These are phyloP conservation scores for Picea glauca DNA, from an alignment of 75 land plant genomes.

Conservation along the genomic window DNA sequence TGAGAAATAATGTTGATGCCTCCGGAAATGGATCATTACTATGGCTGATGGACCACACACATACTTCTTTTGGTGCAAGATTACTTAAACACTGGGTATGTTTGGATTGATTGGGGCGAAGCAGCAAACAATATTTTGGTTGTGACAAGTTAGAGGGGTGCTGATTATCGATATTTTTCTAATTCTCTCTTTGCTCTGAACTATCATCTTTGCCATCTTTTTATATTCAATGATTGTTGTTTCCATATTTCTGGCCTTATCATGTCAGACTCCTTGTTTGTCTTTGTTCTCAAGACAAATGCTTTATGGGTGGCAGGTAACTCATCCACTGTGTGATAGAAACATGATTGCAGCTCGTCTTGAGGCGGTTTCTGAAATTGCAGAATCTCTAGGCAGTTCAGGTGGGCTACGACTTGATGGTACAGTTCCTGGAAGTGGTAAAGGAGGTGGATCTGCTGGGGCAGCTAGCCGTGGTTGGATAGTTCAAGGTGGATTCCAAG, in stretches of 20 bases:
- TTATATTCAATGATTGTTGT: neutral
- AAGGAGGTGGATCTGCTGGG: constrained; percentile 35
- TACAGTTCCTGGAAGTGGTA: constrained; percentile 31
- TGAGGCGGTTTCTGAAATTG: constrained; percentile 95
- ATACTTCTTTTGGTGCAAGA: constrained; percentile 89
- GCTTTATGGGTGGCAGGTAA: constrained; percentile 47
- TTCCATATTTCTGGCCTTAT: constrained; percentile 2
- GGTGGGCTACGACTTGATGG: constrained; percentile 22
- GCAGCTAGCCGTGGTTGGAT: constrained; percentile 17
- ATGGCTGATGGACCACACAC: constrained; percentile 76
- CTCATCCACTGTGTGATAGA: constrained; percentile 81
- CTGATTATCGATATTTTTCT: neutral
- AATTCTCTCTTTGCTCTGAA: neutral
- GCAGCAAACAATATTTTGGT: neutral
- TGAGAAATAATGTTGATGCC: constrained; percentile 74
- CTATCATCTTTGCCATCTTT: neutral
- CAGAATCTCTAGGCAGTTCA: constrained; percentile 55
- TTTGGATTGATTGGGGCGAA: neutral
- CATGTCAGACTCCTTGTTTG: neutral
- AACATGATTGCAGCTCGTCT: constrained; percentile 71
- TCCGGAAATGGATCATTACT: constrained; percentile 77
- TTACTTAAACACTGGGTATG: constrained; percentile 90
- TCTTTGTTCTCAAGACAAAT: neutral
- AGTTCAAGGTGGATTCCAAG: constrained; percentile 21
- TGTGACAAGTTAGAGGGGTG: neutral